A percentile compares a stretch with the other conserved stretches of the same genome.
Evolutionary conservation across 2,329 filamentous ascomycete genomes (phyloP).

Genomic region (Fusarium paranaense): DNA sequence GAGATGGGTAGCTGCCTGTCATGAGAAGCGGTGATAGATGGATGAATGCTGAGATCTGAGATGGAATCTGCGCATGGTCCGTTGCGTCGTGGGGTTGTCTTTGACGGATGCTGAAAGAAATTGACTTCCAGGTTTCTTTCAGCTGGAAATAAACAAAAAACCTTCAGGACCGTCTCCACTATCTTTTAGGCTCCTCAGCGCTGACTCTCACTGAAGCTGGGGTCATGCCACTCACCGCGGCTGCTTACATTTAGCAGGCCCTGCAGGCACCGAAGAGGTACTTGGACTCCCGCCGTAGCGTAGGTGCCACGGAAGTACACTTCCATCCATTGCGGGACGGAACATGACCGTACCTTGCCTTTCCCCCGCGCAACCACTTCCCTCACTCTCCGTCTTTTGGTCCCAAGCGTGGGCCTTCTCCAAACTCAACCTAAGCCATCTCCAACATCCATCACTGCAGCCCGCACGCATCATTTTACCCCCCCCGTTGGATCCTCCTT

Average conservation of each 20-base stretch:
- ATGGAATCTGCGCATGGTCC: neutral
- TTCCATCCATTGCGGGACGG: slow-evolving; percentile 12
- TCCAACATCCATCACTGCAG: slow-evolving; percentile 17
- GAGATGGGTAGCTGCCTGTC: neutral
- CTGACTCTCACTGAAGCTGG: neutral
- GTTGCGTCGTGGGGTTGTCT: neutral
- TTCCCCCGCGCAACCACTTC: neutral
- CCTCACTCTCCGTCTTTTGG: neutral
- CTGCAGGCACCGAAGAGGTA: neutral
- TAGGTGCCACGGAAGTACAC: slow-evolving; percentile 10
- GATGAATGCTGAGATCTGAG: neutral
- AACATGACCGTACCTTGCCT: slow-evolving; percentile 21
- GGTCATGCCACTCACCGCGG: neutral
- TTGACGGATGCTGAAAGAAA: neutral
- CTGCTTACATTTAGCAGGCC: slow-evolving; percentile 1
- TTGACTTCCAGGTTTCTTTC: neutral
- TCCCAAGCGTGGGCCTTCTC: slow-evolving; percentile 13
- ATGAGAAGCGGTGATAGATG: neutral
- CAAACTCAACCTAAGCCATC: slow-evolving; percentile 32
- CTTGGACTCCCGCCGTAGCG: neutral
- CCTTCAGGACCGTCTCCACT: neutral
- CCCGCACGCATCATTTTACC: slow-evolving; percentile 12
- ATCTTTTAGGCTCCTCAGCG: neutral
- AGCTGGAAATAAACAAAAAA: neutral
- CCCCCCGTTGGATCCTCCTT: neutral